Base-by-base conservation (phyloP, 192 early-diverging fungal species). In the Spinellus fusiger region DNA sequence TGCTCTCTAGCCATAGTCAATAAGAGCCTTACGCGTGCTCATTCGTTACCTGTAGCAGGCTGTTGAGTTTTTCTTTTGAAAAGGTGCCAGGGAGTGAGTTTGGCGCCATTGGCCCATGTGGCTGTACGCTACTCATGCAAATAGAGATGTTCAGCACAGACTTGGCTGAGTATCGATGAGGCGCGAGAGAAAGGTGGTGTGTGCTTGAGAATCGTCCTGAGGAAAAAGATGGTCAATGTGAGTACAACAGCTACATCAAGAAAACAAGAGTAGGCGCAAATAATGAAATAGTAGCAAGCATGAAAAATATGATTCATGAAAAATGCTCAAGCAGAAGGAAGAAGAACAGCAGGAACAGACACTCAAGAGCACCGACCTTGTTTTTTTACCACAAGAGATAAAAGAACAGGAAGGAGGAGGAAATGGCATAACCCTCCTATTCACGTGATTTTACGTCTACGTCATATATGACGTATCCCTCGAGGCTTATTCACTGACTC, bases 41-140 rank as follows among this genome's bases (percentile, higher is more conserved):
- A 18, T 46, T 4, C 27, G 3, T 52, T 65, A 59, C 56, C 47
- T 66, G 56, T 52, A 52, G n/a, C 31, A 70, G 28, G 10, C 49
- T 50, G 49, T 64, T 64, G 38, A 70, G 28, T 46, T 54, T 70
- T 38, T 70, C 62, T 38, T 61, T 64, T 25, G 54, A 56, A 56
- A 65, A 58, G 16, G 44, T 44, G 51, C 35, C n/a, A 48, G 64
- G 54, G 28, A 52, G 28, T 28, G 50, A 16, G 47, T 38, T 65
- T 16, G 38, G 38, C 44, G 48, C 47, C 40, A 44, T 44, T 12
- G 40, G 18, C 40, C 40, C 40, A 44, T 44, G 40, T 44, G 40
- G 40, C 40, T 44, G 40, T 44, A 44, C 40, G 40, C 40, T 44
- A 44, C 40, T 44, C 40, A 44, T 44, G 40, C 40, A 44, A 44